Evolutionary conservation across 1,139 yeast genomes (phyloP).

Genomic region (Lizanozyma gosingica): DNA sequence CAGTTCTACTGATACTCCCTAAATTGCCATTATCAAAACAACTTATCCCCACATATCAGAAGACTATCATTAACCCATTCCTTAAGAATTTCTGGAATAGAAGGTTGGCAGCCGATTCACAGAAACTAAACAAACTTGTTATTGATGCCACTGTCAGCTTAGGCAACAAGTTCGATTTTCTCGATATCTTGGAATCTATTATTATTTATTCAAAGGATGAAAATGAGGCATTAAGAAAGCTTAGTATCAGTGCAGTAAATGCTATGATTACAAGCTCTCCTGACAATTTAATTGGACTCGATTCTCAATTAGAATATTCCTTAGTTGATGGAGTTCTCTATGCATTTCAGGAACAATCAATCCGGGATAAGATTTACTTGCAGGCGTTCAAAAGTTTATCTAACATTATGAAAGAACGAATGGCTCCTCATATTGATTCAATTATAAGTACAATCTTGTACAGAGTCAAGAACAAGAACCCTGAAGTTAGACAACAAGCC

Average conservation of each 20-base stretch:
- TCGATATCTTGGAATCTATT: conserved; percentile 50
- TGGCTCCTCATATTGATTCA: conserved; percentile 67
- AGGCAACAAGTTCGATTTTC: conserved; percentile 60
- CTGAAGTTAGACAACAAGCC: conserved; percentile 76
- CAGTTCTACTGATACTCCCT: conserved; percentile 43
- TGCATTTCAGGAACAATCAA: conserved; percentile 74
- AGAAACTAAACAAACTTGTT: conserved; percentile 46
- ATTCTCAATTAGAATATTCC: conserved; percentile 43
- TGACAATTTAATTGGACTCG: conserved; percentile 29
- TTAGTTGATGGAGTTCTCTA: conserved; percentile 76
- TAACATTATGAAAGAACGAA: conserved; percentile 57
- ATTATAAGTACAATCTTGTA: conserved; percentile 68
- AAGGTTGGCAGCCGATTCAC: conserved; percentile 49
- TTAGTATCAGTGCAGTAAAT: conserved; percentile 24
- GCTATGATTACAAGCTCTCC: conserved; percentile 20
- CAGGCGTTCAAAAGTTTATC: conserved; percentile 61
- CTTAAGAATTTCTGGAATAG: conserved; percentile 74
- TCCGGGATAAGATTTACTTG: conserved; percentile 45
- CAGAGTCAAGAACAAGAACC: conserved; percentile 62
- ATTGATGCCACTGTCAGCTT: conserved; percentile 65
- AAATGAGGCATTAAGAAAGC: conserved; percentile 66
- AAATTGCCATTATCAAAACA: conserved; percentile 24
- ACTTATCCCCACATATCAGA: conserved; percentile 20
- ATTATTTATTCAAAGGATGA: conserved; percentile 66
- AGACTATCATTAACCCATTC: conserved; percentile 51